Evolutionary conservation across 306 rosid species (phyloP), one percentile per base, ranked within the genome.

Genomic region (Sophora flavescens): DNA sequence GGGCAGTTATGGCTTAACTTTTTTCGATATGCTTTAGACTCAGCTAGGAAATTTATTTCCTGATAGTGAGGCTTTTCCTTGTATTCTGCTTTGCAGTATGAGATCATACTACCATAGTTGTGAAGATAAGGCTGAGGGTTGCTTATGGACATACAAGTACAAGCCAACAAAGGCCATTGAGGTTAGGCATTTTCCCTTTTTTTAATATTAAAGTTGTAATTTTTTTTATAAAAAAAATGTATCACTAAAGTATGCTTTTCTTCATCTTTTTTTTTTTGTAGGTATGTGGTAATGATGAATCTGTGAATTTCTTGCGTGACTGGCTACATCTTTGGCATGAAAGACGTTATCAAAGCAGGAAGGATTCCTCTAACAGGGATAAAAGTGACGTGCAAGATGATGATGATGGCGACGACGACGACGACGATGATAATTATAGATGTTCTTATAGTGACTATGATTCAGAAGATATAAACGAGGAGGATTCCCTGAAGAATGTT

Each of bases 261-360:
- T 68, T 74, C 62, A 80, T 69, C 67, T 63, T 75, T 68, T n/a
- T 85, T 35, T 84, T 17, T 69, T 61, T 65, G 64, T 81, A 95
- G 97, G 91, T 95, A 15, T 95, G 98, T 69, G 97, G 98, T 59
- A 95, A 95, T 69, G 86, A 82, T 36, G 93, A 90, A 74, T 82
- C 95, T 65, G 96, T 95, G 70, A 89, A 84, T 65, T 74, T 89
- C 81, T 60, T 95, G 88, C 83, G 87, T 47, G 90, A 88, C 75
- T 95, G 98, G 98, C 88, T 95, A 66, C 87, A 17, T 74, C 85
- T 74, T 57, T 92, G 97, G 97, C 86, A 71, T 78, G 96, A 82
- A 85, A 89, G 81, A 71, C 85, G 81, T 45, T 75, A 54, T 57
- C 85, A 63, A 76, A 81, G 76, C 70, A 81, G 78, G 80, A 87